Conservation (phyloP, 129 eudicot species). For the Arctium lappa region DNA sequence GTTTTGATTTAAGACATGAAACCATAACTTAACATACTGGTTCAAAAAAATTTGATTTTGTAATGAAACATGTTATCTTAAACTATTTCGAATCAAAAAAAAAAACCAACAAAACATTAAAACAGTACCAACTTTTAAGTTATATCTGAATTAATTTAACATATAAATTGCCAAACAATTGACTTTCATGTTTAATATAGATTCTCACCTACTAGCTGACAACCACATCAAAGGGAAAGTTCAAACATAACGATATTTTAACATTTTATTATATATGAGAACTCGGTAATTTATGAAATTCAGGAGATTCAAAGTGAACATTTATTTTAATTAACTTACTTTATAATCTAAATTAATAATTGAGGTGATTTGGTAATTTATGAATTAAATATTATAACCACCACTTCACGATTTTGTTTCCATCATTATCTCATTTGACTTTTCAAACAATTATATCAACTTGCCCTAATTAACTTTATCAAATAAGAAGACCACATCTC, state of each 20-base stretch:
- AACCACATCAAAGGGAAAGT: neutral
- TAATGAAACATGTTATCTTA: neutral
- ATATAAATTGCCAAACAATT: neutral
- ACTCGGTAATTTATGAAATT: too few relatives aligned
- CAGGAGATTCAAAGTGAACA: too few relatives aligned
- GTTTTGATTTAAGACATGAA: neutral
- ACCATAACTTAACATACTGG: neutral
- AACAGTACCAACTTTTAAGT: neutral
- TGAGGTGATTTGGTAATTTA: too few relatives aligned
- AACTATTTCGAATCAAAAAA: neutral
- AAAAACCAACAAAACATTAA: neutral
- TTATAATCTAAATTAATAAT: too few relatives aligned
- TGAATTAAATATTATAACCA: too few relatives aligned
- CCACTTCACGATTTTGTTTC: too few relatives aligned
- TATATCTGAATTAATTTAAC: neutral
- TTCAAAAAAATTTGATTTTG: neutral
- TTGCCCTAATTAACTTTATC: too few relatives aligned
- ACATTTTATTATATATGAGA: too few relatives aligned
- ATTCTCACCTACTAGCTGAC: neutral
- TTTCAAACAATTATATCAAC: too few relatives aligned
- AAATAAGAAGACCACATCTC: too few relatives aligned
- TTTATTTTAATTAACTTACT: too few relatives aligned
- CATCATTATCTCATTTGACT: too few relatives aligned
- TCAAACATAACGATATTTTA: neutral
- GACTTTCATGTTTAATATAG: neutral